Evolutionary conservation across 306 rosid genomes (phyloP), one percentile per base, ranked within the genome.

Genomic region (Datisca glomerata): DNA sequence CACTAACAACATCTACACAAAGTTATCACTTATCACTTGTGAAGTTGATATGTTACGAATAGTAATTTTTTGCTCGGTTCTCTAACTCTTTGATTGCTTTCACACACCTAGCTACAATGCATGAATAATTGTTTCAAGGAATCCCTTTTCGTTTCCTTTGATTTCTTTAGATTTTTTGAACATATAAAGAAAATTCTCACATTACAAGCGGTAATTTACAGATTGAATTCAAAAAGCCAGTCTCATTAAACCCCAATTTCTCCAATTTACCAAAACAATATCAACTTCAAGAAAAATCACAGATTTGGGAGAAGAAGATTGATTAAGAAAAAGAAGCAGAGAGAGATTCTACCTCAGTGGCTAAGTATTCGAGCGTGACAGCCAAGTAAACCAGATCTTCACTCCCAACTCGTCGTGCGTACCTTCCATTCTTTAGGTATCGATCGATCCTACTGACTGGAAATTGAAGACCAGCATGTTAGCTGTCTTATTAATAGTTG

Each of bases 1-100:
- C 89, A 79, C 31, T 24, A 79, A 24, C 76, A 79, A 51, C 33
- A 74, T 59, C 43, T 55, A 59, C 22, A 55, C 40, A 40, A 74
- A 73, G 1, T 64, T 14, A 17, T 70, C 10, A 24, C 53, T 43
- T 1, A n/a, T n/a, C n/a, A n/a, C n/a, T n/a, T n/a, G 21, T 4
- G 27, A 49, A 37, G 2, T 0, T 11, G 31, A 39, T 21, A 5
- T 39, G 13, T 39, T 51, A 58, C 17, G 31, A 49, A 18, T 73
- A 78, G 52, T 61, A 70, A 22, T 52, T 53, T 44, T 53, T 41
- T 10, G 67, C 65, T 27, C 74, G 49, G 46, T 56, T 60, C 56
- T 78, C 81, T 6, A 53, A 18, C 38, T 67, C 56, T 41, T 24
- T 40, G 0, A 73, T 49, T 16, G 64, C 54, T 36, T 51, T 39